Evolutionary conservation across 345 rosid genomes (phyloP).

Genomic region (Garcia nutans): DNA sequence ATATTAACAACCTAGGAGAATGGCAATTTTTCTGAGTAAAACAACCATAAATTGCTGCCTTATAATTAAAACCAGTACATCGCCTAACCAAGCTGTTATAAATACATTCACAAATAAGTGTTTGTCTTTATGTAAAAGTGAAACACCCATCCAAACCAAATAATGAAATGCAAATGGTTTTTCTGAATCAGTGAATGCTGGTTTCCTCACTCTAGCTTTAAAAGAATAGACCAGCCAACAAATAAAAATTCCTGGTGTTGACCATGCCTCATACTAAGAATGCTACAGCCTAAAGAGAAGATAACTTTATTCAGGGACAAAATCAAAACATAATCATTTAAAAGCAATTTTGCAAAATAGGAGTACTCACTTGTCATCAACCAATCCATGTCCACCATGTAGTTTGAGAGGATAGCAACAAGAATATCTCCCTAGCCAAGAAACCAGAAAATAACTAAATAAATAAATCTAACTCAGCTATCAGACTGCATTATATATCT

Average conservation of each 20-base stretch:
- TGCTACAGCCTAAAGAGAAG: too few relatives aligned
- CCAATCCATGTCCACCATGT: constrained; percentile 96
- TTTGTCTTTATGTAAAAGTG: background rate
- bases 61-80: background rate
- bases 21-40: background rate
- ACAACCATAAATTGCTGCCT: background rate
- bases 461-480: background rate
- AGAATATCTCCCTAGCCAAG: constrained; percentile 67
- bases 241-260: background rate
- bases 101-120: too few relatives aligned
- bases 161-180: background rate
- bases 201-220: background rate
- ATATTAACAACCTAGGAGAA: background rate
- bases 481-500: background rate
- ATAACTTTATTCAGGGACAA: background rate
- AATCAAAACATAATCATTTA: background rate
- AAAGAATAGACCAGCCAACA: background rate
- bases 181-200: background rate
- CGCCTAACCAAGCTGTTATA: background rate
- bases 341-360: background rate
- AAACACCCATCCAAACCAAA: background rate
- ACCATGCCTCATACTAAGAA: too few relatives aligned
- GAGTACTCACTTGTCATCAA: constrained; percentile 51
- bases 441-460: background rate
- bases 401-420: constrained; percentile 75